Conservation (phyloP, 2,329 filamentous ascomycete genomes). For the Hortaea sp. region DNA sequence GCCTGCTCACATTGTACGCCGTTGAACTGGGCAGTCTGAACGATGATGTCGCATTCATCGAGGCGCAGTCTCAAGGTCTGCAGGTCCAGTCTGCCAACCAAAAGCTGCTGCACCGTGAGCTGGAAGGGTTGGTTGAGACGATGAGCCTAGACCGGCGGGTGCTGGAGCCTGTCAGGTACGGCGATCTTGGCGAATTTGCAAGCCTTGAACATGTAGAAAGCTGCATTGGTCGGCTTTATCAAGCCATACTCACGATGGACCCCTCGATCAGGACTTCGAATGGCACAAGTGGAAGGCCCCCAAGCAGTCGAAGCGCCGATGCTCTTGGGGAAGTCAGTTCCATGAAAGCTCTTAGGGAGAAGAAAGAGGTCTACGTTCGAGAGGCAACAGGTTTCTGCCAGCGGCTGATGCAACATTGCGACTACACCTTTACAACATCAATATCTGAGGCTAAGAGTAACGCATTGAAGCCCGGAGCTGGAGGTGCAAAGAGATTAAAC, state of each 20-base stretch:
- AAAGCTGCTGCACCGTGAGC: slow-evolving; percentile 80
- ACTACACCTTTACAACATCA: slow-evolving; percentile 66
- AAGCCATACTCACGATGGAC: slow-evolving; percentile 88
- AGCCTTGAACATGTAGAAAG: slow-evolving; percentile 70
- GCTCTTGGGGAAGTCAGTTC: slow-evolving; percentile 56
- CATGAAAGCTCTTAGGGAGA: slow-evolving; percentile 91
- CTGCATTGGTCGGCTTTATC: slow-evolving; percentile 72
- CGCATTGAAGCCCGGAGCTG: slow-evolving; percentile 19
- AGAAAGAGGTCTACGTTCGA: slow-evolving; percentile 76
- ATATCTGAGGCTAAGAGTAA: slow-evolving; percentile 44
- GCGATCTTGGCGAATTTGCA: slow-evolving; percentile 59
- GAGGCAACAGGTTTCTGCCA: slow-evolving; percentile 70
- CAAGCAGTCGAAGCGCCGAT: slow-evolving; percentile 1
- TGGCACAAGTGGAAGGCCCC: slow-evolving; percentile 24
- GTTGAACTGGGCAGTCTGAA: slow-evolving; percentile 89
- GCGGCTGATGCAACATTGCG: slow-evolving; percentile 72
- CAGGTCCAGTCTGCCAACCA: slow-evolving; percentile 97
- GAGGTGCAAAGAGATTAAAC: slow-evolving; percentile 49
- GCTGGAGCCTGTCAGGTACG: slow-evolving; percentile 61
- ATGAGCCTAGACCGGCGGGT: slow-evolving; percentile 75
- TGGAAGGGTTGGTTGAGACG: slow-evolving; percentile 79
- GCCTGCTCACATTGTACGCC: slow-evolving; percentile 83
- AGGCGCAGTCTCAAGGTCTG: slow-evolving; percentile 90
- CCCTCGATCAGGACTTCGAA: slow-evolving; percentile 54
- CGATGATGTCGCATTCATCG: slow-evolving; percentile 93